These are phyloP conservation scores for Canna indica DNA, from an alignment of 176 grass and related monocot species.

Conservation along the genomic window DNA sequence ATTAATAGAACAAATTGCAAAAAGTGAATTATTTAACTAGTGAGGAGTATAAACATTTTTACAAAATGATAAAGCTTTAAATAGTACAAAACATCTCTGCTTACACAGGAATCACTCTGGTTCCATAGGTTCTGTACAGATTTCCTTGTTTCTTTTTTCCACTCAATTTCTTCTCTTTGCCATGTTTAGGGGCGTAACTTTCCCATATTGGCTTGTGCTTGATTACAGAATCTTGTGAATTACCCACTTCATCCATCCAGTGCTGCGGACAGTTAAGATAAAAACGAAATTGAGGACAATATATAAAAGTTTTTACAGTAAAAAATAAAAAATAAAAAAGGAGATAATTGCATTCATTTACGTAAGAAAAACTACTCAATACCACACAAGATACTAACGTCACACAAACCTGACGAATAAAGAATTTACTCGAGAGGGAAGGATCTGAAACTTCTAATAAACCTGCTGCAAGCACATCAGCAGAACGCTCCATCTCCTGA, in stretches of 20 bases:
- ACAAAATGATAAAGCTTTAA: neutral
- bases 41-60: too few relatives aligned
- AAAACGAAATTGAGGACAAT: neutral
- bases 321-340: too few relatives aligned
- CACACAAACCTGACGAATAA: conserved; percentile 67
- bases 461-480: conserved; percentile 91
- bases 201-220: conserved; percentile 90
- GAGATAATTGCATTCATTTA: neutral
- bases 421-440: conserved; percentile 89
- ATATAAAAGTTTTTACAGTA: neutral
- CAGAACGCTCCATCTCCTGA: conserved; percentile 98
- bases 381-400: conserved; percentile 1
- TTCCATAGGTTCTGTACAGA: conserved; percentile 76
- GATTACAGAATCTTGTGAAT: conserved; percentile 53
- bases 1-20: neutral
- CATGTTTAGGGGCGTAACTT: conserved; percentile 72
- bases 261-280: conserved; percentile 33
- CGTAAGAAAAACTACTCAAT: neutral
- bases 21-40: neutral
- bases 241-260: conserved; percentile 57
- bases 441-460: conserved; percentile 84
- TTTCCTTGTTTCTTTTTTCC: conserved; percentile 81
- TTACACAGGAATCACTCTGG: conserved; percentile 95
- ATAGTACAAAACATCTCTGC: conserved; percentile 4
- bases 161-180: conserved; percentile 43